These are phyloP conservation scores for Sphagnum contortum DNA, from an alignment of 225 moss, liverwort and hornwort species.

Conservation along the genomic window DNA sequence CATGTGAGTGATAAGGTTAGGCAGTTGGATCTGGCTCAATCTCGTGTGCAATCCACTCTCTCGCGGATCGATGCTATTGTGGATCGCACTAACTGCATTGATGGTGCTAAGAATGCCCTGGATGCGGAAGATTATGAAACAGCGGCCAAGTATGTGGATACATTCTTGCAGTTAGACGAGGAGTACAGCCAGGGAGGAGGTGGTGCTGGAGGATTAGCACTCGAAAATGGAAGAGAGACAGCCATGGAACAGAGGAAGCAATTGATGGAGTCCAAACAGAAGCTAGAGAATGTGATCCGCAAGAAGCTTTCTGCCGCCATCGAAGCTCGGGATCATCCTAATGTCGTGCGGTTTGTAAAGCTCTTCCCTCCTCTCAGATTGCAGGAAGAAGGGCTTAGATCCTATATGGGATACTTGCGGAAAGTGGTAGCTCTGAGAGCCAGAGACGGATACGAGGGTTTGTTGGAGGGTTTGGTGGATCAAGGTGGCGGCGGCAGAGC, in stretches of 20 bases:
- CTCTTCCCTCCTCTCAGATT: slow-evolving; percentile 77
- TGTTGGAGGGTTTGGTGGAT: slow-evolving; percentile 44
- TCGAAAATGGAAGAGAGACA: slow-evolving; percentile 21
- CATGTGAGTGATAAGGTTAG: slow-evolving; percentile 92
- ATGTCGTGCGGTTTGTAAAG: slow-evolving; percentile 88
- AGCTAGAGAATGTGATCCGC: slow-evolving; percentile 68
- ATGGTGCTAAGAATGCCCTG: slow-evolving; percentile 79
- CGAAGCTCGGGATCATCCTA: slow-evolving; percentile 72
- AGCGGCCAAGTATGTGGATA: slow-evolving; percentile 87
- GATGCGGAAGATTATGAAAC: slow-evolving; percentile 85
- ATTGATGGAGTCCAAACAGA: slow-evolving; percentile 74
- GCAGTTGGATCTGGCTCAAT: slow-evolving; percentile 93
- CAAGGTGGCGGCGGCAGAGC: slow-evolving; percentile 15
- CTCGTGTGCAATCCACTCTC: slow-evolving; percentile 78
- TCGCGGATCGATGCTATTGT: slow-evolving; percentile 82
- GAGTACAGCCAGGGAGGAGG: slow-evolving; percentile 33
- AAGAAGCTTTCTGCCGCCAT: slow-evolving; percentile 69
- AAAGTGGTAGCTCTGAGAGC: slow-evolving; percentile 76
- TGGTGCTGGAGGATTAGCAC: slow-evolving; percentile 7
- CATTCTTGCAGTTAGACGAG: slow-evolving; percentile 79
- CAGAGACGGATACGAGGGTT: slow-evolving; percentile 58
- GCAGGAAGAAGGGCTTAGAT: slow-evolving; percentile 78
- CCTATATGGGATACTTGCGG: slow-evolving; percentile 74
- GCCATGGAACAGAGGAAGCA: slow-evolving; percentile 58
- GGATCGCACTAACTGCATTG: slow-evolving; percentile 94